Percentiles rank a stretch among this genome's conserved stretches.
Conservation (phyloP, 192 early-diverging fungal genomes). For the Thoreauomyces humboldtii region DNA sequence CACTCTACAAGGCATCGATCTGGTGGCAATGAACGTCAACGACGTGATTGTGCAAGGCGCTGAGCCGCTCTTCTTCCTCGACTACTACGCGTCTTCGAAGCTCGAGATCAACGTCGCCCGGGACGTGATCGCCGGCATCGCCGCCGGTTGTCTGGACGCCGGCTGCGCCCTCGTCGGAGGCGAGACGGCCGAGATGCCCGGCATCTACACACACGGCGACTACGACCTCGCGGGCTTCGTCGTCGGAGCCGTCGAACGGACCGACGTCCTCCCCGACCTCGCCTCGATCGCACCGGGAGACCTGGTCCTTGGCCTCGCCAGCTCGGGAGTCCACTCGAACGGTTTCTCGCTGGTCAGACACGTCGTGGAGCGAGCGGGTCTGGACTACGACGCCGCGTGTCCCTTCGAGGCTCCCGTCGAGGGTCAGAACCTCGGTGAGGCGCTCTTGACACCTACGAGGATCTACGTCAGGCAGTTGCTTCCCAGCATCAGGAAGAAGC, state of each 20-base stretch:
- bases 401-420: slow-evolving; percentile 67
- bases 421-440: slow-evolving; percentile 68
- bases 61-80: slow-evolving; percentile 97
- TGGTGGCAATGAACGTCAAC: slow-evolving; percentile 99
- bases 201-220: slow-evolving; percentile 75
- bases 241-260: slow-evolving; percentile 93
- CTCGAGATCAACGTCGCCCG: slow-evolving; percentile 88
- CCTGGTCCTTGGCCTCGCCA: slow-evolving; percentile 84
- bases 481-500: slow-evolving; percentile 66
- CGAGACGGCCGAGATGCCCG: slow-evolving; percentile 99
- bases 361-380: slow-evolving; percentile 66
- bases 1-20: slow-evolving; percentile 71
- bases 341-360: slow-evolving; percentile 98
- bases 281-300: slow-evolving; percentile 75
- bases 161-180: slow-evolving; percentile 96
- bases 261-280: slow-evolving; percentile 81
- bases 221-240: slow-evolving; percentile 95
- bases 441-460: slow-evolving; percentile 87
- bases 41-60: slow-evolving; percentile 98
- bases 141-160: slow-evolving; percentile 84
- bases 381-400: slow-evolving; percentile 73
- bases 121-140: slow-evolving; percentile 91
- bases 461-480: slow-evolving; percentile 94
- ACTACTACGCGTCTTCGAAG: slow-evolving; percentile 96
- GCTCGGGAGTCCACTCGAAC: slow-evolving; percentile 98